Evolutionary conservation across 73 alveolate genomes (phyloP), one percentile per base, ranked within the genome.

Genomic region (Paramecium sonneborni): DNA sequence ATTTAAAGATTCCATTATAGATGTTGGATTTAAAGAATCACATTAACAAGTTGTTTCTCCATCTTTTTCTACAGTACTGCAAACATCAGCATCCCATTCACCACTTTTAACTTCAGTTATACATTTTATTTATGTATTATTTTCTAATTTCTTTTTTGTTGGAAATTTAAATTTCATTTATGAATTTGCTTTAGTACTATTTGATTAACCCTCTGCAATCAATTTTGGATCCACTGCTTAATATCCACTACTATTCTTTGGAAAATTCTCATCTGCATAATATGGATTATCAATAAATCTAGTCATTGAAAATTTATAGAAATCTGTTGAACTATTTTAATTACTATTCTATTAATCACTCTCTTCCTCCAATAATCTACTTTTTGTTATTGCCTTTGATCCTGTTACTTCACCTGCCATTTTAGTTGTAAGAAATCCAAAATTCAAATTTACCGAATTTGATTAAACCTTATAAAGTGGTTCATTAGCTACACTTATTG

Each of bases 201-300:
- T 62, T 1, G 39, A 10, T 62, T 62, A 3, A 2, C 46, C 2
- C 7, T 32, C 84, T 26, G 84, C 44, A 6, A 62, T 62, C 18
- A 62, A 32, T 62, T 62, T 62, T 1, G 84, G 84, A 62, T 62
- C 84, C 1, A 62, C 46, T 0, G 86, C 86, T 37, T 72, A 12
- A 72, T 72, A 72, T 35, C 57, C 57, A 18, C 38, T 34, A 8
- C 58, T 35, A 34, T 72, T 72, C 14, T 72, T 72, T 1, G 86
- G 86, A 72, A 72, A 72, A 2, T 10, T 9, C 6, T 11, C 3
- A 3, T 30, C 52, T 14, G 57, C 32, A 72, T 72, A 72, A 37
- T 15, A 72, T 72, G 86, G 86, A 37, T 72, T 72, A 72, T 38
- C 57, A 37, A 72, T 18, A 34, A 28, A 72, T 72, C 86, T 30